phyloP scores from a whole-genome alignment of 2,329 filamentous ascomycete genomes.

The Botryotinia calthae region DNA sequence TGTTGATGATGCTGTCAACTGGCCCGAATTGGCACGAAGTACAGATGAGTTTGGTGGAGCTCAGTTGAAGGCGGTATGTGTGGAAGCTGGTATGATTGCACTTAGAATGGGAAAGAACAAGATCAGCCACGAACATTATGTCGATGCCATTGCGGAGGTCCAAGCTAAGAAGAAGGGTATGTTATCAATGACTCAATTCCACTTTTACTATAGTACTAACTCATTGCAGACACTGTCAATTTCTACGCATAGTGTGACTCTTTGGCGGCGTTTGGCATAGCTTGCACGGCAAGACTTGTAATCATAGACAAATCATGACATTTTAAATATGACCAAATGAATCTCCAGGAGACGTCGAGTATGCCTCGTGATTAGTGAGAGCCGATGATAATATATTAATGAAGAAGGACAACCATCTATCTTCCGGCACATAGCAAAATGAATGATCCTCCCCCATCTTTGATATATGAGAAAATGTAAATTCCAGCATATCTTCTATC shows the following conservation, averaged over 20 bases:
- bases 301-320: slow-evolving; percentile 35
- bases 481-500: not conserved
- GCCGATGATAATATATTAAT: not conserved
- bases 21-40: slow-evolving; percentile 90
- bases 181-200: not conserved
- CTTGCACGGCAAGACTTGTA: slow-evolving; percentile 34
- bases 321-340: slow-evolving; percentile 13
- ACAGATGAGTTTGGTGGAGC: slow-evolving; percentile 98
- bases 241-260: slow-evolving; percentile 34
- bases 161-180: slow-evolving; percentile 71
- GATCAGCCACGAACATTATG: slow-evolving; percentile 97
- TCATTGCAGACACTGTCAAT: slow-evolving; percentile 33
- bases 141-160: slow-evolving; percentile 96
- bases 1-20: slow-evolving; percentile 89
- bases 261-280: slow-evolving; percentile 32
- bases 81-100: slow-evolving; percentile 99
- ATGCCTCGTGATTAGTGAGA: slow-evolving; percentile 10
- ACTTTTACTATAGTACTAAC: slow-evolving; percentile 35
- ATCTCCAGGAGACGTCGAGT: not conserved
- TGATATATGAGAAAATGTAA: not conserved
- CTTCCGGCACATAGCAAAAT: not conserved
- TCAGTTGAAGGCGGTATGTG: slow-evolving; percentile 96
- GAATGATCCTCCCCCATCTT: not conserved
- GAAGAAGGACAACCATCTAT: not conserved
- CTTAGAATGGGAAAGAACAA: slow-evolving; percentile 91